phyloP scores from a whole-genome alignment of 352 stramenopile genomes.

The Ophiocytium majus region DNA sequence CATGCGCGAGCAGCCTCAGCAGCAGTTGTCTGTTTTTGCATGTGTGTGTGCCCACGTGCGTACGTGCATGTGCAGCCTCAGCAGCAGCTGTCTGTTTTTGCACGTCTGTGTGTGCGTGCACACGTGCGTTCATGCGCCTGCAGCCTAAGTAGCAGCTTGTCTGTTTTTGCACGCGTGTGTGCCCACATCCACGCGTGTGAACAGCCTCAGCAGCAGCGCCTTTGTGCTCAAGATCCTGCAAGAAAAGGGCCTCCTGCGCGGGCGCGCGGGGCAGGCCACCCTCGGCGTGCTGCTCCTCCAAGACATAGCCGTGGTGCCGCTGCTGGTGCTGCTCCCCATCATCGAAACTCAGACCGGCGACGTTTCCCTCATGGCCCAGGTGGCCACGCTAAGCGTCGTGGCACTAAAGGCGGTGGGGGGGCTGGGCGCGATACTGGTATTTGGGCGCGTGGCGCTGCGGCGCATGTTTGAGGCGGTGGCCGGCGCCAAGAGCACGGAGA shows the following conservation, averaged over 20 bases:
- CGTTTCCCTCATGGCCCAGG: constrained; percentile 27
- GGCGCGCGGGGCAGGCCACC: constrained; percentile 66
- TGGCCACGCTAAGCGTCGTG: constrained; percentile 23
- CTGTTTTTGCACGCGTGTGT: no score
- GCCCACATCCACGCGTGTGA: no score
- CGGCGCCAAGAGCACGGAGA: constrained; percentile 67
- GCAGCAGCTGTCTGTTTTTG: no score
- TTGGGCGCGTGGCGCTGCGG: constrained; percentile 65
- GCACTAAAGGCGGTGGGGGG: constrained; percentile 67
- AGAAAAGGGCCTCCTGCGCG: constrained; percentile 46
- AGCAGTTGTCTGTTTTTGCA: no score
- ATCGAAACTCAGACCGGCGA: constrained; percentile 45
- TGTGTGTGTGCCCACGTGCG: no score
- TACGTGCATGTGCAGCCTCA: no score
- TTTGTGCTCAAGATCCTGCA: constrained; percentile 71
- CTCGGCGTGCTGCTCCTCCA: constrained; percentile 78
- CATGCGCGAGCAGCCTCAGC: no score
- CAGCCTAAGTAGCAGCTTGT: no score
- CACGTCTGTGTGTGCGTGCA: no score
- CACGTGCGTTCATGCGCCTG: no score
- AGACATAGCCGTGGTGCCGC: constrained; percentile 77
- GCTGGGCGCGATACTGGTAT: constrained; percentile 66
- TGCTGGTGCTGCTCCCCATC: constrained; percentile 67
- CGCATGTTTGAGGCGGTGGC: constrained; percentile 51
- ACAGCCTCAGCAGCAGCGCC: constrained; percentile 64